phyloP scores from a whole-genome alignment of 2,329 filamentous ascomycete genomes.

The Apiospora phragmitis region DNA sequence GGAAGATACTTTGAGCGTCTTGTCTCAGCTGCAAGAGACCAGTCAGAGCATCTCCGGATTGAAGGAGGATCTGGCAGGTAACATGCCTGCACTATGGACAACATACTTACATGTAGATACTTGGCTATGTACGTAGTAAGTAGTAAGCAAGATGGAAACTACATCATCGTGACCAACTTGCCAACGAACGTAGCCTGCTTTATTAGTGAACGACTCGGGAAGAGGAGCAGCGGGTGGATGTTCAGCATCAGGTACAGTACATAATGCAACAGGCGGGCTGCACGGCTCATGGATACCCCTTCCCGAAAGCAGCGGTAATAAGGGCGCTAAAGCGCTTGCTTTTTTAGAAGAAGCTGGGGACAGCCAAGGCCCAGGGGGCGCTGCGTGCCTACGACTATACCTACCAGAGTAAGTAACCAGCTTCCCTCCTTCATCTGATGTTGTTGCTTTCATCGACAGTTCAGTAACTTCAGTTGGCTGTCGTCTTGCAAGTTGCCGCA shows the following conservation, averaged over 20 bases:
- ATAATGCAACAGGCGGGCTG: background rate
- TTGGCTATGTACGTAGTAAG: background rate
- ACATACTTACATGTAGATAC: no score
- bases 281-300: constrained; percentile 3
- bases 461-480: background rate
- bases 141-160: background rate
- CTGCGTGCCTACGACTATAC: background rate
- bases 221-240: background rate
- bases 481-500: background rate
- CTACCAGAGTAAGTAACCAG: background rate
- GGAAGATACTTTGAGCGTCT: background rate
- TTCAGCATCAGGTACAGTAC: constrained; percentile 6
- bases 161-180: no score
- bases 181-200: background rate
- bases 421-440: background rate
- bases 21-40: constrained; percentile 1
- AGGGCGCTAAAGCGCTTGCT: constrained; percentile 7
- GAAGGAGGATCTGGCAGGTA: background rate
- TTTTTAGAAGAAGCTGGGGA: background rate
- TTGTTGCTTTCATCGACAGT: background rate
- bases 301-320: constrained; percentile 9
- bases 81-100: background rate
- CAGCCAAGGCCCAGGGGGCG: background rate
- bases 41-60: background rate
- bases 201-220: background rate